Evolutionary conservation across 495 filamentous ascomycete genomes (phyloP), one percentile per base, ranked within the genome.

Genomic region (Gamarada debralockiae): DNA sequence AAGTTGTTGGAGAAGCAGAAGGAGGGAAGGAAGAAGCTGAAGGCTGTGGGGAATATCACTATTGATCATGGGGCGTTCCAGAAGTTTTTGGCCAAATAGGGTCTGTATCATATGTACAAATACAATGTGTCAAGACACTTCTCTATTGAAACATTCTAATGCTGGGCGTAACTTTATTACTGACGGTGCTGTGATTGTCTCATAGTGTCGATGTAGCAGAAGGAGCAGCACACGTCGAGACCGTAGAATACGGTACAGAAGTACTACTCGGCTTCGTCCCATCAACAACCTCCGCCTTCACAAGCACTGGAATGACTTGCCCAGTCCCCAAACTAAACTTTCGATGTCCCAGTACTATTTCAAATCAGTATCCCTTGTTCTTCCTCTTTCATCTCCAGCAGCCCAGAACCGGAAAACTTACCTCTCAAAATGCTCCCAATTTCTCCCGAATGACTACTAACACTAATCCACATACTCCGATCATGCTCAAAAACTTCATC

Each of bases 1-100:
- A 98, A 98, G 70, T 67, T 98, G 56, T 65, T 98, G 37, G 92
- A 97, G 71, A 96, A 91, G 76, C 93, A 98, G 69, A 98, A 98
- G 73, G 92, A 92, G 59, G 93, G 93, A 1, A 79, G 89, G 52
- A 97, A 96, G 80, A 87, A 82, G 71, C 69, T 97, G 52, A 79
- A 79, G 50, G 71, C 81, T 2, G 80, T 86, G 17, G 84, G 82
- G 18, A 83, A 95, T 61, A 90, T 98, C 7, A 76, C 87, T 23
- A 97, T 98, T 69, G 91, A 97, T 42, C 89, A 97, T 52, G 84
- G 87, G 60, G 87, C 90, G 1, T 97, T 98, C 67, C 93, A 98
- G 67, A 84, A 77, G 50, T 98, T 98, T 66, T 64, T 98, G 64
- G 57, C 77, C 2, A 80, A 79, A 59, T 78, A 62, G 43, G 49